Conservation (phyloP, 139 green algal genomes). For the Pleodorina starrii region DNA sequence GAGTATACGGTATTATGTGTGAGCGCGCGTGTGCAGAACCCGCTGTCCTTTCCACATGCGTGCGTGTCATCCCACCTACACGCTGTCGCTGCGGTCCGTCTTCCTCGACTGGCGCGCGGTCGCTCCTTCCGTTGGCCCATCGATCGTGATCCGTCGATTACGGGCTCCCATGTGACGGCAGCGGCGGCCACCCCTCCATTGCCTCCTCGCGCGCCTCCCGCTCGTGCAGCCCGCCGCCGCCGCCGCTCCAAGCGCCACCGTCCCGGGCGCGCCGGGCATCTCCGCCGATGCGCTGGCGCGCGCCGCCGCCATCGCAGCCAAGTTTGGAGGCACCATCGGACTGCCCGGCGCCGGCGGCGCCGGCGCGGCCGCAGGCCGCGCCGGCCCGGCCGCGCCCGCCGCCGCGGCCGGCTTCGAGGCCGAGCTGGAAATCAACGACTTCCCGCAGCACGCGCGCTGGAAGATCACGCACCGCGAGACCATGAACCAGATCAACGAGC, state of each 20-base stretch:
- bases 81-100: no score
- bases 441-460: slow-evolving; percentile 96
- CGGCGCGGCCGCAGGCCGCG: neutral
- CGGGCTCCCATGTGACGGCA: no score
- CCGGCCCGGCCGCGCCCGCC: neutral
- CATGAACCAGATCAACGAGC: slow-evolving; percentile 88
- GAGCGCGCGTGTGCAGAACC: no score
- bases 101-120: no score
- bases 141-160: no score
- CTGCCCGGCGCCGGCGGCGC: neutral
- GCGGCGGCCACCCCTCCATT: no score
- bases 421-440: slow-evolving; percentile 99
- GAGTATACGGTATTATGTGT: no score
- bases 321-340: slow-evolving; percentile 35
- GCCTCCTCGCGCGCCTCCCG: no score
- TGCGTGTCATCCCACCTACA: no score
- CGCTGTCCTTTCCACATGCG: no score
- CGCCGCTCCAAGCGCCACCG: neutral
- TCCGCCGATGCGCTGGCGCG: slow-evolving; percentile 12
- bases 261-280: neutral
- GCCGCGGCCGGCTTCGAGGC: slow-evolving; percentile 81
- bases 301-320: slow-evolving; percentile 49
- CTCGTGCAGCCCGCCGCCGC: neutral
- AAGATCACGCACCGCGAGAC: slow-evolving; percentile 97
- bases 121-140: no score